These are phyloP conservation scores for Ploettnerulaceae sp. DNA, from an alignment of 2,329 filamentous ascomycete species.

Conservation along the genomic window DNA sequence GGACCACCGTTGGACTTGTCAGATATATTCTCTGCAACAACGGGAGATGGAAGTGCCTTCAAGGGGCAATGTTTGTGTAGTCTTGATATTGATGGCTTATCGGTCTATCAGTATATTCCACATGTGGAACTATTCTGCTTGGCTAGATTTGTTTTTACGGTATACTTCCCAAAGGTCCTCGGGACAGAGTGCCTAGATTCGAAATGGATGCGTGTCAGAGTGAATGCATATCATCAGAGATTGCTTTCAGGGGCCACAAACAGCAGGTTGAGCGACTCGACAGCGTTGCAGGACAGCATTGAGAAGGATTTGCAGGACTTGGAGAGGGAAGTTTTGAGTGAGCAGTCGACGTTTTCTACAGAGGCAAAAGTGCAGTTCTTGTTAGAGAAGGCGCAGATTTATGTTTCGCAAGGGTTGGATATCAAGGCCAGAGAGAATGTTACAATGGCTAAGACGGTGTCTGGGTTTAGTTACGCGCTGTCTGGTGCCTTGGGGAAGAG, in stretches of 20 bases:
- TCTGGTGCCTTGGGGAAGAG: slow-evolving; percentile 84
- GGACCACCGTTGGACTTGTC: slow-evolving; percentile 66
- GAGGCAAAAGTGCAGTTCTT: slow-evolving; percentile 64
- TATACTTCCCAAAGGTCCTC: slow-evolving; percentile 30
- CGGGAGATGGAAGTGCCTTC: slow-evolving; percentile 12
- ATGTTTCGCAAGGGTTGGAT: slow-evolving; percentile 80
- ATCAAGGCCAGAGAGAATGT: slow-evolving; percentile 68
- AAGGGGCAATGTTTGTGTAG: slow-evolving; percentile 59
- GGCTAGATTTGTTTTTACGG: slow-evolving; percentile 49
- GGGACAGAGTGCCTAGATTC: slow-evolving; percentile 25
- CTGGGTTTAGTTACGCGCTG: slow-evolving; percentile 74
- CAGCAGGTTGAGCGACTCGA: slow-evolving; percentile 47
- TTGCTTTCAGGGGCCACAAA: slow-evolving; percentile 42
- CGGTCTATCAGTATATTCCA: slow-evolving; percentile 79
- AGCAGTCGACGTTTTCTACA: slow-evolving; percentile 36
- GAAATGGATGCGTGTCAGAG: slow-evolving; percentile 53
- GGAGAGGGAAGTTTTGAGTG: slow-evolving; percentile 40
- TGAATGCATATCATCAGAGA: slow-evolving; percentile 69
- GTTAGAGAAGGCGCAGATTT: slow-evolving; percentile 76
- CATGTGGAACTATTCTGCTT: slow-evolving; percentile 79
- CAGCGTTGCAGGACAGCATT: slow-evolving; percentile 54
- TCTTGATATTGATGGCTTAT: slow-evolving; percentile 77
- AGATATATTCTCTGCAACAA: slow-evolving; percentile 35
- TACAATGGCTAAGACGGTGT: slow-evolving; percentile 58
- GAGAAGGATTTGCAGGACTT: slow-evolving; percentile 52